Evolutionary conservation across 2,329 filamentous ascomycete species (phyloP).

Genomic region (Laburnicola sp.): DNA sequence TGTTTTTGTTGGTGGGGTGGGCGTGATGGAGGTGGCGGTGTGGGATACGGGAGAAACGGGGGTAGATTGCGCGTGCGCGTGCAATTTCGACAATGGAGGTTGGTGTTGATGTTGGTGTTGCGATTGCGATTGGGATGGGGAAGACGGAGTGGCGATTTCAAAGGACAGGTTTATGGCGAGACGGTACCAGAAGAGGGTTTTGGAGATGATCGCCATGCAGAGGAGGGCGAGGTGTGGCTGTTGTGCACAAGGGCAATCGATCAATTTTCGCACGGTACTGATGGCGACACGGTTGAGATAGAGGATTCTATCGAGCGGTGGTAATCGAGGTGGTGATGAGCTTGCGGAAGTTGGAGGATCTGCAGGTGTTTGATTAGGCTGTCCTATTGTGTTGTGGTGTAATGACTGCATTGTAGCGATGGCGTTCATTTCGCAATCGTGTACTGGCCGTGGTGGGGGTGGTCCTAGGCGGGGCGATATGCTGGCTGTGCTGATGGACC

Average conservation of each 20-base stretch:
- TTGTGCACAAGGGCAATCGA: conserved; percentile 6
- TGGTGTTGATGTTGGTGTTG: not conserved
- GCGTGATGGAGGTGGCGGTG: not conserved
- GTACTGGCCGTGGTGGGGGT: not conserved
- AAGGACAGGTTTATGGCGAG: not conserved
- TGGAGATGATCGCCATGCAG: conserved; percentile 2
- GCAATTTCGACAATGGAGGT: not conserved
- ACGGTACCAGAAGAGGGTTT: conserved; percentile 4
- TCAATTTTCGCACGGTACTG: not conserved
- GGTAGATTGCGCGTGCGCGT: not conserved
- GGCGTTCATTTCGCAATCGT: conserved; percentile 9
- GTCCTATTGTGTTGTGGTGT: not conserved
- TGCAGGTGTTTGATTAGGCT: not conserved
- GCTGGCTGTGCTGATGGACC: not conserved
- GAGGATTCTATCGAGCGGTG: conserved; percentile 3
- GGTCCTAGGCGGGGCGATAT: not conserved
- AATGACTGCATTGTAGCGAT: conserved; percentile 2
- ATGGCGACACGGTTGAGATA: not conserved
- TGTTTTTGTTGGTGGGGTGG: not conserved
- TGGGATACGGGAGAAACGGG: not conserved
- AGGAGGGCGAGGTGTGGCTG: conserved; percentile 2
- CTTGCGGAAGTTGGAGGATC: not conserved
- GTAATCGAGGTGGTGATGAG: not conserved
- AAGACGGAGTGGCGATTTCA: not conserved
- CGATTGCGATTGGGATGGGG: not conserved